Conservation (phyloP, 768 basidiomycete genomes). For the Pleurotus tuoliensis region DNA sequence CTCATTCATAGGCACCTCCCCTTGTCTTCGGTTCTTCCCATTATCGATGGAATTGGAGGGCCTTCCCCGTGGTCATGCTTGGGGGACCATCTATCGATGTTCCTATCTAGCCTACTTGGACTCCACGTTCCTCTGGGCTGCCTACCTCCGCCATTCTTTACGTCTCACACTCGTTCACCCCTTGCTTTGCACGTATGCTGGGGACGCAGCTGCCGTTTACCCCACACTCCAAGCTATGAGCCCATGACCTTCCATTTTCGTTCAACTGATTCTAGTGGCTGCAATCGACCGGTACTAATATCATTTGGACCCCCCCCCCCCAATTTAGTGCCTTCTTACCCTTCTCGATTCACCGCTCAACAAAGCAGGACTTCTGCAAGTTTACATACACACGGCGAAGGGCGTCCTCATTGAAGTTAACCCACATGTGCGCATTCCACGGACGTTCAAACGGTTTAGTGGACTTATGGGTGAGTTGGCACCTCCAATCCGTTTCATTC, state of each 20-base stretch:
- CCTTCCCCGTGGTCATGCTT: not conserved
- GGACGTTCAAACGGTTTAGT: slow-evolving; percentile 98
- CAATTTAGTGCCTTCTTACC: slow-evolving; percentile 82
- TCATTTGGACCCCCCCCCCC: no score
- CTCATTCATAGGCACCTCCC: not conserved
- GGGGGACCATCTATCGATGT: no score
- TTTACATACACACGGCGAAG: slow-evolving; percentile 96
- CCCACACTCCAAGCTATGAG: no score
- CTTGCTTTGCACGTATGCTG: not conserved
- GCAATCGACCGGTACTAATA: no score
- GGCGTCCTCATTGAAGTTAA: slow-evolving; percentile 98
- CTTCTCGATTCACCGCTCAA: slow-evolving; percentile 96
- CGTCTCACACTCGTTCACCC: not conserved
- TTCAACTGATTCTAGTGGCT: no score
- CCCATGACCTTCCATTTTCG: no score
- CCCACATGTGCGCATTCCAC: slow-evolving; percentile 93
- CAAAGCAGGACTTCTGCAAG: slow-evolving; percentile 94
- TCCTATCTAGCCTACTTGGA: not conserved
- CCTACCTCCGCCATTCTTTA: no score
- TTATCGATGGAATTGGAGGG: slow-evolving; percentile 3
- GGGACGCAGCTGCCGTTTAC: no score
- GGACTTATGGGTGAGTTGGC: slow-evolving; percentile 87
- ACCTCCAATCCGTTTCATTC: not conserved
- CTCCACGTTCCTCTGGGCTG: not conserved
- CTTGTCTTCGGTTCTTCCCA: slow-evolving; percentile 9